phyloP scores from a whole-genome alignment of 2,329 filamentous ascomycete species.

The Fusarium hostae region DNA sequence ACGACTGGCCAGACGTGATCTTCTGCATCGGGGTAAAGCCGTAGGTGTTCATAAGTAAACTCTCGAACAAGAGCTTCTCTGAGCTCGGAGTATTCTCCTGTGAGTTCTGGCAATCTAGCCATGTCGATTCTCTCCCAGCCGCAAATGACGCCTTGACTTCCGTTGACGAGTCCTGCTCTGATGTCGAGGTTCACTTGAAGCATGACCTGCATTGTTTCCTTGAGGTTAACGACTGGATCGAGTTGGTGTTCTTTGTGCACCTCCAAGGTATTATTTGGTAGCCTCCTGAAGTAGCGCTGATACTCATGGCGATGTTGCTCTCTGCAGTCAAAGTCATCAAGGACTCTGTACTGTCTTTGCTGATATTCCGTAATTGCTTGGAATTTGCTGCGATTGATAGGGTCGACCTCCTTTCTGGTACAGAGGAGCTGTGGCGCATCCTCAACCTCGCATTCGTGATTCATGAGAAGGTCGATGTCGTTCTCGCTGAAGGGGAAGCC shows the following conservation, averaged over 20 bases:
- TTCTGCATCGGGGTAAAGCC: background rate
- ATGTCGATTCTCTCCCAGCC: background rate
- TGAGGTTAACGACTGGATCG: background rate
- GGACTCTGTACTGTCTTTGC: background rate
- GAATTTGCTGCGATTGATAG: constrained; percentile 2
- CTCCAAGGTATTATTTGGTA: background rate
- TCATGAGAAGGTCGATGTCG: constrained; percentile 57
- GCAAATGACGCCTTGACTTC: background rate
- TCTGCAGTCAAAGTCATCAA: background rate
- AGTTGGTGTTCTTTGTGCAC: background rate
- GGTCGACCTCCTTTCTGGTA: constrained; percentile 9
- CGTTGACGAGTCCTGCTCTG: background rate
- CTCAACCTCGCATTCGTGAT: constrained; percentile 53
- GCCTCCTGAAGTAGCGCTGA: too few relatives aligned
- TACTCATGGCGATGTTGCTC: too few relatives aligned
- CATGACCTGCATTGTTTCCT: background rate
- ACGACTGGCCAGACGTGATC: constrained; percentile 50
- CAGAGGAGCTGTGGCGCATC: constrained; percentile 33
- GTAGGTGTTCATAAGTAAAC: background rate
- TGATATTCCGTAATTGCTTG: background rate
- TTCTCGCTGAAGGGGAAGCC: constrained; percentile 52
- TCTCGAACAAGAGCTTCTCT: background rate
- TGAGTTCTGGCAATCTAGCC: rapidly evolving
- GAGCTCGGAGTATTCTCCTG: background rate
- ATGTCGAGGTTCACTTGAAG: background rate